Base-by-base conservation (phyloP, 2,329 filamentous ascomycete species). In the Fusarium sp. region DNA sequence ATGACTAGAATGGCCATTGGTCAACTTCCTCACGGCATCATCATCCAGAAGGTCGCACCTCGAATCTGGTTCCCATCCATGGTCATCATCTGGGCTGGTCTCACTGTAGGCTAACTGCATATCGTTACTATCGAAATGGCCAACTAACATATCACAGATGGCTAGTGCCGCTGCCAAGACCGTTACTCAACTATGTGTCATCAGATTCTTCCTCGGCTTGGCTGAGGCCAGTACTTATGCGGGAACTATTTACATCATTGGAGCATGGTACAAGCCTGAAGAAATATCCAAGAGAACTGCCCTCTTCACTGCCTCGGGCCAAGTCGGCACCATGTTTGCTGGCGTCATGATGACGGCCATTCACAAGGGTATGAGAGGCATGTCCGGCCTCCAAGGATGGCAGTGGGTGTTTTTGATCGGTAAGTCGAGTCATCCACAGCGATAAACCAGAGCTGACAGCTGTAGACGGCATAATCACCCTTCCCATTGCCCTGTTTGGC, bases 261-360 rank as follows among this genome's bases (percentile, higher is more conserved):
- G 82, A 1, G 80, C 86, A 0, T 90, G 89, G 89, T 91, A 90
- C 20, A 90, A 76, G 1, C 83, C 84, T 1, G 81, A 83, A 15
- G 89, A 91, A 67, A 85, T 91, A 0, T 87, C 87, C 1, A 91
- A 91, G 75, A 84, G 90, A 3, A 87, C 85, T 5, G 89, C 87
- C 15, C 85, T 91, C 22, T 91, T 91, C 75, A 89, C 87, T 10
- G 85, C 86, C 3, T 87, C 87, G 10, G 89, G 88, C 1, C 84
- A 90, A 6, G 86, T 87, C 0, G 89, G 89, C 0, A 88, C 84
- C 0, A 88, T 91, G 85, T 89, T 91, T 63, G 85, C 86, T 4
- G 89, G 89, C 0, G 88, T 89, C 55, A 85, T 90, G 70, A 88
- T 90, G 77, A 86, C 86, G 0, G 87, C 85, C 1, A 79, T 79